phyloP scores from a whole-genome alignment of 2,329 filamentous ascomycete genomes.

The Gyromitra esculenta region DNA sequence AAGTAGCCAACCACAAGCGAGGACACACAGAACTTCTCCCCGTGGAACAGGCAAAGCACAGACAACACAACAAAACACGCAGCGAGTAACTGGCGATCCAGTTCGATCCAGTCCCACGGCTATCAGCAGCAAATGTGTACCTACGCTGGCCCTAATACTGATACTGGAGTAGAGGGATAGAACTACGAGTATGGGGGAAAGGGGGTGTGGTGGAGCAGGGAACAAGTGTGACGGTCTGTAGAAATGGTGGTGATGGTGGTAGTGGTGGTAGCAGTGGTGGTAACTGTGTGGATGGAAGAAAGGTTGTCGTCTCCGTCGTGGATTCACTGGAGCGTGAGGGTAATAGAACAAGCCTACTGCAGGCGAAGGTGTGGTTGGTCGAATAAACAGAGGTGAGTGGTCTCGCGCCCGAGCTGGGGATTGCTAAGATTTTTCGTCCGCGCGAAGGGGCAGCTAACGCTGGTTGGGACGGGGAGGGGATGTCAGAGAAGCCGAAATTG shows the following conservation, averaged over 20 bases:
- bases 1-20: constrained; percentile 50
- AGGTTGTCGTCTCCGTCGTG: constrained; percentile 28
- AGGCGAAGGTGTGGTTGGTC: constrained; percentile 45
- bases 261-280: not conserved
- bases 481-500: constrained; percentile 50
- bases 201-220: not conserved
- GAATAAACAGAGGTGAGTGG: constrained; percentile 38
- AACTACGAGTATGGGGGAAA: constrained; percentile 29
- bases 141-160: constrained; percentile 21
- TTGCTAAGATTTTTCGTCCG: constrained; percentile 42
- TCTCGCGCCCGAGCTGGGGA: constrained; percentile 45
- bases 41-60: constrained; percentile 52
- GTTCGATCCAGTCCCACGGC: constrained; percentile 47
- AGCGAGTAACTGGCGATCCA: constrained; percentile 41
- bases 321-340: constrained; percentile 19
- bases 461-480: constrained; percentile 43
- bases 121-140: constrained; percentile 47
- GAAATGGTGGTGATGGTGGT: constrained; percentile 22
- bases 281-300: constrained; percentile 25
- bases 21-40: constrained; percentile 40
- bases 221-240: constrained; percentile 23
- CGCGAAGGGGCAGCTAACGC: constrained; percentile 47
- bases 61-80: constrained; percentile 52
- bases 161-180: constrained; percentile 22
- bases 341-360: constrained; percentile 30